Evolutionary conservation across 2,329 filamentous ascomycete species (phyloP), one percentile per base, ranked within the genome.

Genomic region (Phialocephala subalpina): DNA sequence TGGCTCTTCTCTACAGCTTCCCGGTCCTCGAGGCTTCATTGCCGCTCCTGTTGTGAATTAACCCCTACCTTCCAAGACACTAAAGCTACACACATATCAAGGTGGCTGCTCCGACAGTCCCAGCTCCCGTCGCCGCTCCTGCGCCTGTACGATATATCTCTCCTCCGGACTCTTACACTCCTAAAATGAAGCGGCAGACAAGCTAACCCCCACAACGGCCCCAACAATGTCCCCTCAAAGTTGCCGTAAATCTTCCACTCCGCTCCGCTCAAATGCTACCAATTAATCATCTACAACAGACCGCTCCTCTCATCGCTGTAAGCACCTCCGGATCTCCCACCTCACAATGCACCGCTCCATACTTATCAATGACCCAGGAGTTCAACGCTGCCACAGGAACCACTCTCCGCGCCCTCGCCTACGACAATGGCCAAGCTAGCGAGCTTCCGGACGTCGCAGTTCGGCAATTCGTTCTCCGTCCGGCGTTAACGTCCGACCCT

Each of bases 391-490:
- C 22, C 3, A 22, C 45, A 3, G 45, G n/a, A 4, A 9, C 11
- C 14, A 38, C 35, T 11, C 20, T 47, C 45, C n/a, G 25, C 36
- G 14, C 60, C 60, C 4, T 63, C 38, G 18, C 40, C 55, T 49
- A 49, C 45, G 25, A 22, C 20, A 49, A 4, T 9, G 45, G 45
- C 6, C 20, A 25, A 16, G 45, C n/a, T 4, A 20, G n/a, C 18
- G n/a, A 49, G 45, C 20, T 49, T 6, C n/a, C 45, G n/a, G 12
- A 3, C n/a, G 12, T 25, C 25, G n/a, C 45, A 8, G n/a, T 9
- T 2, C 45, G 45, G 3, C 45, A 49, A 25, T 4, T 49, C 3
- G 45, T 8, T 2, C 2, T 20, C 45, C 45, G 45, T 6, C 6
- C 45, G 20, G 45, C n/a, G 22, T 27, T 49, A 14, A 25, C n/a